phyloP scores from a whole-genome alignment of 257 asterid genomes.

The Gardenia jasminoides region DNA sequence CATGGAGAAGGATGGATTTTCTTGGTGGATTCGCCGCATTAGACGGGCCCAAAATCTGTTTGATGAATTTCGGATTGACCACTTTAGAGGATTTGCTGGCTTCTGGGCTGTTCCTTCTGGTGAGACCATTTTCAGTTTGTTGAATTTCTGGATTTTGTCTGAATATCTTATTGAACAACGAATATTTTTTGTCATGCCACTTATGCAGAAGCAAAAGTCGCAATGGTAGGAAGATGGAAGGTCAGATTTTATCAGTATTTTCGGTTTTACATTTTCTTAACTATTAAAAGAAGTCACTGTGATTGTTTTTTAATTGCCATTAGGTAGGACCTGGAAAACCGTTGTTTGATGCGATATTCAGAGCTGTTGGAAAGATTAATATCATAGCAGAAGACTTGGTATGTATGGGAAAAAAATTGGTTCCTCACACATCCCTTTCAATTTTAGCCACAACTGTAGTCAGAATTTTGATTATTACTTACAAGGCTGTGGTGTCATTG shows the following conservation, averaged over 20 bases:
- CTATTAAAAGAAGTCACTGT: conserved; percentile 21
- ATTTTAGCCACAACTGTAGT: not conserved
- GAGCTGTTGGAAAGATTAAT: conserved; percentile 78
- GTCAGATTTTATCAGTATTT: conserved; percentile 37
- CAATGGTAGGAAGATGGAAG: conserved; percentile 89
- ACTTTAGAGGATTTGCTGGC: conserved; percentile 98
- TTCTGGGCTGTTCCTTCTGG: conserved; percentile 99
- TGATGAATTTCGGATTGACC: conserved; percentile 96
- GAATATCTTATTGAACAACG: not conserved
- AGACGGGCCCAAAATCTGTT: conserved; percentile 82
- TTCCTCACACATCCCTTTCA: not conserved
- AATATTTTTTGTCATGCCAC: conserved; percentile 19
- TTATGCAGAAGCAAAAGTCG: conserved; percentile 81
- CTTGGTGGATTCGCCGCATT: conserved; percentile 90
- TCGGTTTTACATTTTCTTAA: conserved; percentile 16
- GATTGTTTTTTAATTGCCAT: conserved; percentile 37
- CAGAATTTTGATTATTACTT: not conserved
- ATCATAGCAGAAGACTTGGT: conserved; percentile 98
- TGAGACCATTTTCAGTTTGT: conserved; percentile 32
- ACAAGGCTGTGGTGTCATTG: not conserved
- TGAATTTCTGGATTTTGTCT: conserved; percentile 15
- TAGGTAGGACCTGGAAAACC: conserved; percentile 96
- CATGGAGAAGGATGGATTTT: conserved; percentile 85
- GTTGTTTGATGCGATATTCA: conserved; percentile 72
- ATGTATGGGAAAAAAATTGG: conserved; percentile 16